Percentiles rank a stretch among this genome's conserved stretches.
Evolutionary conservation across 2,329 filamentous ascomycete genomes (phyloP).

Genomic region (Dactylellina sp.): DNA sequence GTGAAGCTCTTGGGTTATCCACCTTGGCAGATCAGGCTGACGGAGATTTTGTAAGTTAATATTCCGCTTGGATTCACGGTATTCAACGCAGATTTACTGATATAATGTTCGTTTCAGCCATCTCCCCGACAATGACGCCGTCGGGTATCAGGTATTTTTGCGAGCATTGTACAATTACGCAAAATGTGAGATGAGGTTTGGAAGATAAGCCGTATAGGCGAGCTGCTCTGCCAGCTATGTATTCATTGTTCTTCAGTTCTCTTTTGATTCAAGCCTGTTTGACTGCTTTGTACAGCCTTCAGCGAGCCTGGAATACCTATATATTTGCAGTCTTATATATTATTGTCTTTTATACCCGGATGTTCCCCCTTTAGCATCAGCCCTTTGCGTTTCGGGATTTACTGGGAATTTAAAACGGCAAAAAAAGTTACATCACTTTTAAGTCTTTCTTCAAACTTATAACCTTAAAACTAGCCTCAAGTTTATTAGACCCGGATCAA

Average conservation of each 20-base stretch:
- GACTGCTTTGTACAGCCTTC: constrained; percentile 10
- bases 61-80: too few species aligned
- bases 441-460: neutral
- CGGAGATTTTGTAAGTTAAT: constrained; percentile 79
- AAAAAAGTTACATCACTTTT: neutral
- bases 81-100: too few species aligned
- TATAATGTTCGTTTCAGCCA: constrained; percentile 63
- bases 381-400: neutral
- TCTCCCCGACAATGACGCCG: constrained; percentile 79
- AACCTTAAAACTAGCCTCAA: neutral
- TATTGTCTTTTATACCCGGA: neutral
- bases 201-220: constrained; percentile 66
- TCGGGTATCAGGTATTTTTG: constrained; percentile 95
- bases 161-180: constrained; percentile 85
- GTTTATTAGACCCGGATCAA: too few species aligned
- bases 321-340: constrained; percentile 15
- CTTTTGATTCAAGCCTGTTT: constrained; percentile 7
- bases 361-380: neutral
- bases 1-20: constrained; percentile 91
- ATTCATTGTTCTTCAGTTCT: constrained; percentile 12
- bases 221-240: neutral
- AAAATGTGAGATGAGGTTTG: constrained; percentile 87
- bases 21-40: constrained; percentile 93
- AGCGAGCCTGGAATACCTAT: constrained; percentile 16
- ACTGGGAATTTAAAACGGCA: constrained; percentile 13